Percentiles rank a stretch among this genome's conserved stretches.
Evolutionary conservation across 768 basidiomycete species (phyloP).

Genomic region (Phlebiopsis flavidoalba): DNA sequence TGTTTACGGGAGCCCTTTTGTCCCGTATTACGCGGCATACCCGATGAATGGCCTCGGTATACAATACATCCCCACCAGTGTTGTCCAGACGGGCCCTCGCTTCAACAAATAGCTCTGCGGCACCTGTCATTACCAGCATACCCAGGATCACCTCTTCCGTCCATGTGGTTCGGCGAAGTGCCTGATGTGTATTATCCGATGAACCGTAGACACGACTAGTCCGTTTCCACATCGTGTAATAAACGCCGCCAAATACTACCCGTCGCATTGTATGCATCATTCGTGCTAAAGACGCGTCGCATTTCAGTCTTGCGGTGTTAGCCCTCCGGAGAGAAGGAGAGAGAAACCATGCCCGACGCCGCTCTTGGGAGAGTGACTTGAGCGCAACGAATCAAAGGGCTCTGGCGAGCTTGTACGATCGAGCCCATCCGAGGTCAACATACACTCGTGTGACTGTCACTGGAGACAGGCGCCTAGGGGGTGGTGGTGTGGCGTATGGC

Average conservation of each 20-base stretch:
- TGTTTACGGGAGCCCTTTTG: not conserved
- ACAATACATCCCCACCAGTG: not conserved
- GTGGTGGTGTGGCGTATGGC: slow-evolving; percentile 17
- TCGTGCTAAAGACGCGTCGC: slow-evolving; percentile 17
- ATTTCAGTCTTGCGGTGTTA: slow-evolving; percentile 13
- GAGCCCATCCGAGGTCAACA: not conserved
- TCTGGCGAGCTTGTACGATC: not conserved
- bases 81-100: not conserved
- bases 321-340: slow-evolving; percentile 6
- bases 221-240: not conserved
- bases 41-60: not conserved
- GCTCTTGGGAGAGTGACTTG: slow-evolving; percentile 37
- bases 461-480: slow-evolving; percentile 19
- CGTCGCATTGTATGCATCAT: not conserved
- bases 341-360: slow-evolving; percentile 1
- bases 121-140: not conserved
- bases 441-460: slow-evolving; percentile 7
- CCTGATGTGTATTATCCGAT: not conserved
- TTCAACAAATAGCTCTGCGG: not conserved
- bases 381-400: slow-evolving; percentile 25
- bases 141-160: too few species aligned
- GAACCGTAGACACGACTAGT: not conserved
- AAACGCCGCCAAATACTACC: not conserved
- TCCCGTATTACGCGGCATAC: not conserved
- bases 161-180: not conserved